Conservation (phyloP, 1,284 basidiomycete genomes). For the Ganoderma boninense region DNA sequence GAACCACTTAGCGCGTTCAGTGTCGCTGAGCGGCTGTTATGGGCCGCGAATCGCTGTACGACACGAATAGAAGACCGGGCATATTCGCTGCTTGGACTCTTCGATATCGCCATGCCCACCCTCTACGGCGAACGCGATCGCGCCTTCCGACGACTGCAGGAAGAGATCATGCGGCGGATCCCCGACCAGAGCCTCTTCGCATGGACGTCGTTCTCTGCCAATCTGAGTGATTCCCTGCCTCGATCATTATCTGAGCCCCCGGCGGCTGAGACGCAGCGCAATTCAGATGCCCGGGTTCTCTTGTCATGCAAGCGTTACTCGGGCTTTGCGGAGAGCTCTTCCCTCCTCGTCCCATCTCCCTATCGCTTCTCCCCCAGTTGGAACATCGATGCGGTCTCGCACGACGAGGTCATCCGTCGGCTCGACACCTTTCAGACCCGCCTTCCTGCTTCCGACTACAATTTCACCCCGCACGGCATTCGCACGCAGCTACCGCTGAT, state of each 20-base stretch:
- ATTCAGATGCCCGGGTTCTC: not conserved
- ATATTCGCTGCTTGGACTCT: slow-evolving; percentile 12
- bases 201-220: not conserved
- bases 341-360: not conserved
- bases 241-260: too few species aligned
- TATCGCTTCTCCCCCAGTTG: not conserved
- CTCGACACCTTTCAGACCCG: not conserved
- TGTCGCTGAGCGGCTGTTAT: slow-evolving; percentile 10
- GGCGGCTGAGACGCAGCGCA: too few species aligned
- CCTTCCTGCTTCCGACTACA: not conserved
- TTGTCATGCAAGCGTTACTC: not conserved
- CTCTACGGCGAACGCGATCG: slow-evolving; percentile 13
- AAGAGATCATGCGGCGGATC: slow-evolving; percentile 4
- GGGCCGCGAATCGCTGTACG: not conserved
- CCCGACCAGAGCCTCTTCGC: slow-evolving; percentile 6
- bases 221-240: too few species aligned
- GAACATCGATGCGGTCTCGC: not conserved
- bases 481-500: not conserved
- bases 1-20: not conserved
- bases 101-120: slow-evolving; percentile 12
- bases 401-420: not conserved
- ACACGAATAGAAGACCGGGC: slow-evolving; percentile 15
- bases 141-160: slow-evolving; percentile 13
- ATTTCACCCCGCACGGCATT: not conserved
- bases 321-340: not conserved